Percentiles rank a stretch among this genome's conserved stretches.
Evolutionary conservation across 2,329 filamentous ascomycete genomes (phyloP).

Genomic region (Sporothrix phasma): DNA sequence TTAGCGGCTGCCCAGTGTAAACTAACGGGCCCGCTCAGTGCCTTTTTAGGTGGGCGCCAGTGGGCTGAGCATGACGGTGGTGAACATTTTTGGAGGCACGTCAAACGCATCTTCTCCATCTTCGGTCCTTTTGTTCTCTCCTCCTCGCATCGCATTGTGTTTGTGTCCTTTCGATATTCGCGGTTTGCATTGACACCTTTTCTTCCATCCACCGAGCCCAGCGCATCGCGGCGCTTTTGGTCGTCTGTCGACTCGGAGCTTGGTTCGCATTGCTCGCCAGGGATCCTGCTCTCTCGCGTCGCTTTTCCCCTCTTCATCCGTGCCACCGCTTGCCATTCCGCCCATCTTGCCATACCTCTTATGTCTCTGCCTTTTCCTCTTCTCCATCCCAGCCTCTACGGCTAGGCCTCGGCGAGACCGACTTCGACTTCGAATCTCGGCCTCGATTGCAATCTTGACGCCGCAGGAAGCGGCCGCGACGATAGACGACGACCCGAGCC

Average conservation of each 20-base stretch:
- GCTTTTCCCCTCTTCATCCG: neutral
- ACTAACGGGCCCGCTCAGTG: conserved; percentile 7
- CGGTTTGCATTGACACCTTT: neutral
- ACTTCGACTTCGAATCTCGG: neutral
- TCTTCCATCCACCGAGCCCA: neutral
- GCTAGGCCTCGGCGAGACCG: conserved; percentile 15
- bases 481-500: neutral
- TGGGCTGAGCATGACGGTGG: conserved; percentile 16
- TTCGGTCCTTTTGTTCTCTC: neutral
- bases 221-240: neutral
- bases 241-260: neutral
- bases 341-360: conserved; percentile 2
- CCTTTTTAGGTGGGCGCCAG: neutral
- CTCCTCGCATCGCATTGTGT: neutral
- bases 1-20: conserved; percentile 11
- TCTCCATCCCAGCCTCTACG: conserved; percentile 19
- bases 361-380: conserved; percentile 14
- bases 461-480: neutral
- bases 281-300: neutral
- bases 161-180: neutral
- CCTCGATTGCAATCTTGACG: conserved; percentile 18
- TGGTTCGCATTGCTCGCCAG: neutral
- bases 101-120: conserved; percentile 3
- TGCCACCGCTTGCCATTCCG: neutral
- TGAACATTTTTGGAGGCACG: conserved; percentile 13